Conservation (phyloP, 2,329 filamentous ascomycete genomes). For the Claviceps fusiformis region DNA sequence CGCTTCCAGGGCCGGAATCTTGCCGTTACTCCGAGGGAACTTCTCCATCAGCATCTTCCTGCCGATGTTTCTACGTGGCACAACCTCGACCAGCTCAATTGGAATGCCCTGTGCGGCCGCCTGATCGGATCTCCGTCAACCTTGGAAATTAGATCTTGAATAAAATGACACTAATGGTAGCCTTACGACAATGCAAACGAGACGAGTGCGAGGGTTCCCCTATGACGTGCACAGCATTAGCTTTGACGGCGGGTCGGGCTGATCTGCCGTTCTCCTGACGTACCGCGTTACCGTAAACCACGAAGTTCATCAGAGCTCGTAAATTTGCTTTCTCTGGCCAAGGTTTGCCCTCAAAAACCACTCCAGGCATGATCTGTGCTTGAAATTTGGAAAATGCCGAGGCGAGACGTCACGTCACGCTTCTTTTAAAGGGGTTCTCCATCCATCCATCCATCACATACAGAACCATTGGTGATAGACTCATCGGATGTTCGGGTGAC, state of each 20-base stretch:
- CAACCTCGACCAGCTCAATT: not conserved
- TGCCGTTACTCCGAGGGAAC: slow-evolving; percentile 1
- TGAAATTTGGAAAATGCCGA: no score
- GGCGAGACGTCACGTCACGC: no score
- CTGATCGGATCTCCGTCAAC: not conserved
- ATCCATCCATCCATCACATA: not conserved
- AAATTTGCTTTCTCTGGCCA: no score
- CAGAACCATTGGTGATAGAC: not conserved
- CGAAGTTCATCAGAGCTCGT: not conserved
- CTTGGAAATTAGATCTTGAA: not conserved
- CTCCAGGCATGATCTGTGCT: no score
- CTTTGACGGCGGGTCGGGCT: not conserved
- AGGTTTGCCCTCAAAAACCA: no score
- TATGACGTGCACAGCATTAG: not conserved
- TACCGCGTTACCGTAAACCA: not conserved
- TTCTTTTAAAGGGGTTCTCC: not conserved
- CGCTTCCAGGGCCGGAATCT: not conserved
- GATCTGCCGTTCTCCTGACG: not conserved
- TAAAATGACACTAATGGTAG: no score
- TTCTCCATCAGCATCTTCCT: not conserved
- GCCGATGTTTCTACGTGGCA: not conserved
- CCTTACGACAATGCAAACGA: not conserved
- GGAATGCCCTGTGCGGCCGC: not conserved
- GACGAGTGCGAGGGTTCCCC: not conserved
- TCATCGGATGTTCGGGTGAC: not conserved